Conservation (phyloP, 2,329 filamentous ascomycete genomes). For the Calonectria pseudoreteaudii region DNA sequence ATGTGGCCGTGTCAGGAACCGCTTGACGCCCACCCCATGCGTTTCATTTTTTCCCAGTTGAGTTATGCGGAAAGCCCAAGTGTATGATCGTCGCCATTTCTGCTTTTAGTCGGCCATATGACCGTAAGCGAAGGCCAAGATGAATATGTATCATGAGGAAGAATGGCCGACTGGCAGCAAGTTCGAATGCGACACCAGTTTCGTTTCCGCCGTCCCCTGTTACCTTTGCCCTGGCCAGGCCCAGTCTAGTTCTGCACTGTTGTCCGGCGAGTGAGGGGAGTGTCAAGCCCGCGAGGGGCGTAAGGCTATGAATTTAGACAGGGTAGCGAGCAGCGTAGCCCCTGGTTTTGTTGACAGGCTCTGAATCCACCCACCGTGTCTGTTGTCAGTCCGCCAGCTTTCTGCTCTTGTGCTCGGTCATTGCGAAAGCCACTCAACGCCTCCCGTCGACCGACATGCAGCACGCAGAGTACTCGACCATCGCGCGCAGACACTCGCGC, state of each 20-base stretch:
- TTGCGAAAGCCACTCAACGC: constrained; percentile 30
- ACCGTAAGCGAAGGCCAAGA: constrained; percentile 30
- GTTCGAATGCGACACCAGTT: constrained; percentile 34
- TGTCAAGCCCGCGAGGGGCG: constrained; percentile 30
- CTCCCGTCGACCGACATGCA: constrained; percentile 11
- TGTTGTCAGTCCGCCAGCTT: constrained; percentile 23
- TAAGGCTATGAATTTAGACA: constrained; percentile 34
- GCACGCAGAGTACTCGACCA: constrained; percentile 5
- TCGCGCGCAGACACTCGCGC: constrained; percentile 22
- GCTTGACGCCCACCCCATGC: constrained; percentile 37
- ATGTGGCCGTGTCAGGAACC: constrained; percentile 39
- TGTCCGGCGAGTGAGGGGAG: constrained; percentile 42
- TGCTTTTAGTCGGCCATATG: constrained; percentile 13
- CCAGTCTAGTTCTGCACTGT: constrained; percentile 39
- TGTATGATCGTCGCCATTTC: constrained; percentile 18
- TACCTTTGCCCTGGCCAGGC: constrained; percentile 32
- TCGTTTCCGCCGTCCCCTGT: constrained; percentile 40
- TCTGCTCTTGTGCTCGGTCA: constrained; percentile 30
- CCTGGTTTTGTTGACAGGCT: constrained; percentile 34
- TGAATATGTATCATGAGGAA: constrained; percentile 30
- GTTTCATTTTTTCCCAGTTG: constrained; percentile 21
- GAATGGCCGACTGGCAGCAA: constrained; percentile 32
- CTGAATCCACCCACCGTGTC: constrained; percentile 32
- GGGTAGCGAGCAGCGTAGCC: constrained; percentile 29
- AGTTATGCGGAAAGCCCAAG: constrained; percentile 8